phyloP scores from a whole-genome alignment of 805 yeast species.

The Yamadazyma paraphyllophila region DNA sequence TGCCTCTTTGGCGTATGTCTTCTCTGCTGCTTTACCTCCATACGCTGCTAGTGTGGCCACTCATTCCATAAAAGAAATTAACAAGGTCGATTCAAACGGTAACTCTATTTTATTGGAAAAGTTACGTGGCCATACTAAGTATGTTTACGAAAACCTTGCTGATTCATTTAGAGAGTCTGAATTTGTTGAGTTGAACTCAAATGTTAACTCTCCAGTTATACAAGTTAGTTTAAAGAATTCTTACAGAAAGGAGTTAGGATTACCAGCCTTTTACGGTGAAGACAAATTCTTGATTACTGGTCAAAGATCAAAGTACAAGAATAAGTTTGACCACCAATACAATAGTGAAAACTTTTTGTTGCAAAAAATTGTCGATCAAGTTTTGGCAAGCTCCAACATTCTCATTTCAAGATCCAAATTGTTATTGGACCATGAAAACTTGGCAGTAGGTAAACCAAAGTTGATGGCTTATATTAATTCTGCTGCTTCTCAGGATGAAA shows the following conservation, averaged over 20 bases:
- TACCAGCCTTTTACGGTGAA: constrained; percentile 53
- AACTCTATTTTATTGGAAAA: constrained; percentile 29
- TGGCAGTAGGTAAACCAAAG: constrained; percentile 50
- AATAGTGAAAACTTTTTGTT: constrained; percentile 59
- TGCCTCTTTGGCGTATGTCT: constrained; percentile 85
- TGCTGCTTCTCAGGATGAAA: constrained; percentile 28
- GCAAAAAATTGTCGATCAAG: constrained; percentile 62
- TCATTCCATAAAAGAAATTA: constrained; percentile 49
- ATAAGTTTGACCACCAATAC: constrained; percentile 40
- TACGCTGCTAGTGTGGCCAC: constrained; percentile 68
- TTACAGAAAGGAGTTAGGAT: constrained; percentile 40
- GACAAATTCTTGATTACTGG: constrained; percentile 43
- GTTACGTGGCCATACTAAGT: constrained; percentile 41
- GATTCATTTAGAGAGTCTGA: constrained; percentile 32
- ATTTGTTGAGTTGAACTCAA: constrained; percentile 54
- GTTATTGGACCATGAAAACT: constrained; percentile 68
- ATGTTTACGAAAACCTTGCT: constrained; percentile 40
- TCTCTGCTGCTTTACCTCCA: constrained; percentile 93
- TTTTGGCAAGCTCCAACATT: constrained; percentile 50
- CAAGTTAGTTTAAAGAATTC: constrained; percentile 59
- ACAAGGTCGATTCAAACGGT: constrained; percentile 29
- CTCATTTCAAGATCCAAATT: constrained; percentile 63
- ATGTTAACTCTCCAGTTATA: constrained; percentile 61
- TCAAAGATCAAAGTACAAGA: constrained; percentile 41
- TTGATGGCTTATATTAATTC: constrained; percentile 31